Percentiles rank a stretch among this genome's conserved stretches.
Evolutionary conservation across 805 yeast species (phyloP).

Genomic region (Nakazawaea wickerhamii): DNA sequence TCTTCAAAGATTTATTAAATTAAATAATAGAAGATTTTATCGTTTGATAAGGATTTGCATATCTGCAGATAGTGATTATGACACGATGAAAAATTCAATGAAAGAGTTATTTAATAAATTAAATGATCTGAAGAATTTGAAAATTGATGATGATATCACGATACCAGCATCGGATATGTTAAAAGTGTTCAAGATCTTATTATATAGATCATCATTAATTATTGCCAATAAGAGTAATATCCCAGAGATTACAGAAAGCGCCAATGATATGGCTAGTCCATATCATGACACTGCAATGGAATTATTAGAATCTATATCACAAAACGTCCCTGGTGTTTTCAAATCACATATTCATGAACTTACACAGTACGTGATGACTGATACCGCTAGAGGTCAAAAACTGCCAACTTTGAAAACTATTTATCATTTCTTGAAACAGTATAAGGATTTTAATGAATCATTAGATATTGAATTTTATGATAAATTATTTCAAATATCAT

Average conservation of each 20-base stretch:
- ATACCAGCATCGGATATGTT: conserved; percentile 32
- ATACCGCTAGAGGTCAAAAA: conserved; percentile 4
- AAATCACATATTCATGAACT: conserved; percentile 52
- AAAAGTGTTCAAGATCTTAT: conserved; percentile 47
- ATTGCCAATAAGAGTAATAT: conserved; percentile 65
- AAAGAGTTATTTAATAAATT: conserved; percentile 57
- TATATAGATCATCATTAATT: conserved; percentile 57
- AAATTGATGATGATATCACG: conserved; percentile 18
- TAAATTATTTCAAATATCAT: conserved; percentile 40
- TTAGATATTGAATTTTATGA: conserved; percentile 38
- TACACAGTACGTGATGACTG: conserved; percentile 30
- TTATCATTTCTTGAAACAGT: conserved; percentile 49
- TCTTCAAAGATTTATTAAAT: conserved; percentile 44
- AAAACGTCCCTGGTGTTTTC: conserved; percentile 57
- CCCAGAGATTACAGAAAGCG: conserved; percentile 41
- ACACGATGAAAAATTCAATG: conserved; percentile 53
- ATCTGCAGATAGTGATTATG: conserved; percentile 53
- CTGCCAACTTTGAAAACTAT: conserved; percentile 50
- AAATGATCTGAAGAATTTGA: conserved; percentile 44
- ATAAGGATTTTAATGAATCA: conserved; percentile 40
- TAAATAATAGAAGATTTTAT: conserved; percentile 55
- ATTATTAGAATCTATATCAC: conserved; percentile 54
- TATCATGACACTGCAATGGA: conserved; percentile 39
- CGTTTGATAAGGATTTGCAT: conserved; percentile 51
- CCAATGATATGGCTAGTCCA: conserved; percentile 30